Base-by-base conservation (phyloP, 345 rosid species). In the Cardamine chenopodiifolia region DNA sequence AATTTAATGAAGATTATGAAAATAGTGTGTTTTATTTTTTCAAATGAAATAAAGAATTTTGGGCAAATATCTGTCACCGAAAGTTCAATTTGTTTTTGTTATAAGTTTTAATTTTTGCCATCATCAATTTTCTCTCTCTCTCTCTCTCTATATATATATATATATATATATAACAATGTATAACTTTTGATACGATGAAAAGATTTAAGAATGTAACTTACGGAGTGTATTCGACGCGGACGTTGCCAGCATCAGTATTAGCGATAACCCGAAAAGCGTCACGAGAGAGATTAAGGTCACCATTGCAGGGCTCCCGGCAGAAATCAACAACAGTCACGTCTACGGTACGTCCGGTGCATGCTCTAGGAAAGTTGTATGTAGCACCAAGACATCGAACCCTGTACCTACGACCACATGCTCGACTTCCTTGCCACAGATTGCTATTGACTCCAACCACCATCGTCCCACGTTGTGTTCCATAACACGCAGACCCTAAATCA, bases 181-280 rank as follows among this genome's bases (percentile, higher is more conserved):
- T 45, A 20, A 23, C 8, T 23, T 60, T 2, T 8, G 22, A 48
- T 35, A 35, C 1, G 23, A 49, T 39, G 31, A 50, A 8, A 37
- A 72, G 4, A 22, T 49, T 20, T 32, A 1, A 9, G 18, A 55
- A 66, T 55, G 45, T 5, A 49, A 68, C 79, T 68, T 75, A 75
- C 79, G 63, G 74, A 25, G 53, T 53, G 10, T 52, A 74, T 13
- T 62, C 77, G 29, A 84, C 76, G 8, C 34, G 52, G 65, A 87
- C 12, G 34, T 65, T 80, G 1, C 91, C 89, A 2, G 87, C 89
- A 25, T 64, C n/a, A 35, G 64, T 18, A 66, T 87, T 71, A 28
- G 91, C 89, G 13, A 85, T 87, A 39, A 26, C 13, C 2, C 77
- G 40, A 25, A 87, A 87, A 64, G 91, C 91, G n/a, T 81, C 86